Evolutionary conservation across 2,329 filamentous ascomycete species (phyloP), one percentile per base, ranked within the genome.

Genomic region (Cladosporium sp.): DNA sequence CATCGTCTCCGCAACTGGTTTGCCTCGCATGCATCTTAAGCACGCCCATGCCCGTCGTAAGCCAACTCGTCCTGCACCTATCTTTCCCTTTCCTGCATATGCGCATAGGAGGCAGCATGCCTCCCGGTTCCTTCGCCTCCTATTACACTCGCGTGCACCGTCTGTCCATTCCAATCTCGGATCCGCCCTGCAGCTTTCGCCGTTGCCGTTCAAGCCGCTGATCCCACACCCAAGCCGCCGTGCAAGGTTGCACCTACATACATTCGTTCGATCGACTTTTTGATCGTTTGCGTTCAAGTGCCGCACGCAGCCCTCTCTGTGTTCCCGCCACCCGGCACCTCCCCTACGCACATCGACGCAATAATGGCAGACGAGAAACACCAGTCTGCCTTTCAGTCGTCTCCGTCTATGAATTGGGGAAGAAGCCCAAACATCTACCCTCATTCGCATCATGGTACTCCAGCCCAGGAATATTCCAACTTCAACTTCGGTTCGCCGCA

Each of bases 391-490:
- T 64, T 56, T 55, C 60, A 61, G 39, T 57, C 61, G 9, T 64
- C 61, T 39, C 61, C 63, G 44, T 54, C 59, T 15, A 52, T 56
- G 12, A 47, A 55, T 43, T 64, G 63, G 63, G 53, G 55, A 32
- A 58, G 59, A 29, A 57, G 49, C 24, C 55, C 60, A 24, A 59
- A 59, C 49, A 41, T 62, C 43, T 76, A 75, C 56, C 71, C 72
- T 53, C 70, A 75, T 43, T 69, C 82, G 12, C 87, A 88, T 61
- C 82, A 83, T 58, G 81, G 85, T 55, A 86, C 85, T 51, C 82
- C 84, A 19, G 81, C 89, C 70, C 76, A 82, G 36, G 85, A 88
- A 59, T 89, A 88, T 64, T 73, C 77, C 53, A 77, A 74, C 12
- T 82, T 81, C 58, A 83, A 75, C 52, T 90, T 86, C 68, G 73